phyloP scores from a whole-genome alignment of 139 green algal species.

The Astrephomene gubernaculifera region DNA sequence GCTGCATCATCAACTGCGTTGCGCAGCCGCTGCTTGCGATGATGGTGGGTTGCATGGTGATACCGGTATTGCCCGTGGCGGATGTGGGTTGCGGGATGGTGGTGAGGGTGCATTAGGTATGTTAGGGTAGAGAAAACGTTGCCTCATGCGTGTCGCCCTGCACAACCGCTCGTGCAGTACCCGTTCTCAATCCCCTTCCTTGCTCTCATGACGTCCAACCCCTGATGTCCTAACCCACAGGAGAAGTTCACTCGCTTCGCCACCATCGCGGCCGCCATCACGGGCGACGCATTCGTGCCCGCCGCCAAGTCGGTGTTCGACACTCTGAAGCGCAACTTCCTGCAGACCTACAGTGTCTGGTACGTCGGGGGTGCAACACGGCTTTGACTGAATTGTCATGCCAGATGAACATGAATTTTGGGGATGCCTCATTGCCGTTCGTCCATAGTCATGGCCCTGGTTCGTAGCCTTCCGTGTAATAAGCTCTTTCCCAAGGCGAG shows the following conservation, averaged over 20 bases:
- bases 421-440: neutral
- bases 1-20: slow-evolving; percentile 52
- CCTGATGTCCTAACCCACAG: no score
- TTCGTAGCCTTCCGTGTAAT: neutral
- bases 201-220: no score
- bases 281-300: slow-evolving; percentile 30
- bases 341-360: slow-evolving; percentile 47
- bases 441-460: neutral
- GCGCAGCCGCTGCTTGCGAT: slow-evolving; percentile 47
- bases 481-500: neutral
- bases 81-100: no score
- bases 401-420: neutral
- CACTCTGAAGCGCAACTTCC: slow-evolving; percentile 43
- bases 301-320: slow-evolving; percentile 27
- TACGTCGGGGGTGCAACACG: neutral
- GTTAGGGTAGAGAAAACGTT: no score
- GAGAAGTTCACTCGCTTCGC: slow-evolving; percentile 56
- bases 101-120: no score
- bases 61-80: no score
- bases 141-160: no score
- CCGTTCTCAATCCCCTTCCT: no score
- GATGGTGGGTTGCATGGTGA: neutral
- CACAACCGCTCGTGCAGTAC: no score
- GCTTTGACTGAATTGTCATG: neutral
- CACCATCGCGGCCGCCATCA: slow-evolving; percentile 52